A percentile compares a stretch with the other conserved stretches of the same genome.
phyloP scores from a whole-genome alignment of 177 flowering plant genomes.

The Vitis hybrid region DNA sequence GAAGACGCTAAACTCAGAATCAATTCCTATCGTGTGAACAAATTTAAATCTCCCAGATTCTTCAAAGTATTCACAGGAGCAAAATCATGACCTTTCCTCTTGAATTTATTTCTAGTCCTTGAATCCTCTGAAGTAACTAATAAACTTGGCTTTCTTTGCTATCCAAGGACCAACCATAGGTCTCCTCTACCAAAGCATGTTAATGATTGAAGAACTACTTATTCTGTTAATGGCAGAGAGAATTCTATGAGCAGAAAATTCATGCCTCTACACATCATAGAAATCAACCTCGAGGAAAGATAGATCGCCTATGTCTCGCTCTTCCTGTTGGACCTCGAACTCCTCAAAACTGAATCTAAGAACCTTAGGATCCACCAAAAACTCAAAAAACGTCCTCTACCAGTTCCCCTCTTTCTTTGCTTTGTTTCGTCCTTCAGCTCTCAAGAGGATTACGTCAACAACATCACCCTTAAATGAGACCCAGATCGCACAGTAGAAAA shows the following conservation, averaged over 20 bases:
- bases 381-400: no score
- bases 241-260: conserved; percentile 45
- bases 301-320: no score
- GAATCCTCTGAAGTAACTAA: conserved; percentile 58
- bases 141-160: conserved; percentile 49
- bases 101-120: conserved; percentile 8
- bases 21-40: conserved; percentile 55
- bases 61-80: conserved; percentile 54
- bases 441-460: no score
- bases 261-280: conserved; percentile 11
- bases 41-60: conserved; percentile 40
- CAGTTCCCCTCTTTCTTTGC: no score
- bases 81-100: conserved; percentile 53
- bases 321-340: no score
- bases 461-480: no score
- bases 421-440: no score
- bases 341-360: no score
- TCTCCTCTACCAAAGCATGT: conserved; percentile 76
- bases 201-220: conserved; percentile 41
- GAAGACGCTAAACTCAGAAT: conserved; percentile 57
- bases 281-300: no score
- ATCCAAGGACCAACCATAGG: conserved; percentile 74
- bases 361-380: no score
- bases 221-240: conserved; percentile 34
- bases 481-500: no score